A percentile compares a stretch with the other conserved stretches of the same genome.
Evolutionary conservation across 805 yeast genomes (phyloP).

Genomic region (Myxozyma neotropica): DNA sequence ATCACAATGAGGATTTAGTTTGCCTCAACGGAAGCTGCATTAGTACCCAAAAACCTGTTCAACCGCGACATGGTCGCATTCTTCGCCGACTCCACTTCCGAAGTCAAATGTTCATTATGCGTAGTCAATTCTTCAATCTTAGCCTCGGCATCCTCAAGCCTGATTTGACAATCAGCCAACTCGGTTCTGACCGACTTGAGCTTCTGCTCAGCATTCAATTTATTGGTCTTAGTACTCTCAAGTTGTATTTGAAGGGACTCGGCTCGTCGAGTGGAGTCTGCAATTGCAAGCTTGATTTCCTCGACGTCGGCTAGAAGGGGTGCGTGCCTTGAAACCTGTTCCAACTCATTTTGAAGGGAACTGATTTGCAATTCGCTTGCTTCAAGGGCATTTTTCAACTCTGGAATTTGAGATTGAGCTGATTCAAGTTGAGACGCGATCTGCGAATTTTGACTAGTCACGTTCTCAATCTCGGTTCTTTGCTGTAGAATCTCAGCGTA

Average conservation of each 20-base stretch:
- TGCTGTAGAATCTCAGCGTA: conserved; percentile 36
- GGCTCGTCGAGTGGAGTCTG: conserved; percentile 13
- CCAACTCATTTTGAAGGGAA: neutral
- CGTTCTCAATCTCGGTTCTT: conserved; percentile 29
- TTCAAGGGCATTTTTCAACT: conserved; percentile 28
- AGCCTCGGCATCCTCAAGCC: conserved; percentile 20
- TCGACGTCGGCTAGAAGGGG: conserved; percentile 1
- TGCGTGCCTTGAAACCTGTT: neutral
- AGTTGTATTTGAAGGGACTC: conserved; percentile 20
- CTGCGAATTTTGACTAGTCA: conserved; percentile 18
- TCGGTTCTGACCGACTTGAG: conserved; percentile 12
- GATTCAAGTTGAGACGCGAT: neutral
- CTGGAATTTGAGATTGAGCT: conserved; percentile 2
- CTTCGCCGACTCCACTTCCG: conserved; percentile 8
- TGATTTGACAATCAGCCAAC: conserved; percentile 10
- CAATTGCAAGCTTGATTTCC: conserved; percentile 19
- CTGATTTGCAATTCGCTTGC: neutral
- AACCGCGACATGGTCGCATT: conserved; percentile 15
- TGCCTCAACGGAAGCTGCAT: conserved; percentile 16
- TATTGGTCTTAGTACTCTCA: conserved; percentile 7
- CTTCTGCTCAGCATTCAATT: conserved; percentile 13
- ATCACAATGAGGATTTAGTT: neutral
- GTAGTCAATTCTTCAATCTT: conserved; percentile 13
- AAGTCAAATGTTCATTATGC: conserved; percentile 10
- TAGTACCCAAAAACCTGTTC: conserved; percentile 24